phyloP scores from a whole-genome alignment of 768 basidiomycete genomes.

The Ramaria sp. region DNA sequence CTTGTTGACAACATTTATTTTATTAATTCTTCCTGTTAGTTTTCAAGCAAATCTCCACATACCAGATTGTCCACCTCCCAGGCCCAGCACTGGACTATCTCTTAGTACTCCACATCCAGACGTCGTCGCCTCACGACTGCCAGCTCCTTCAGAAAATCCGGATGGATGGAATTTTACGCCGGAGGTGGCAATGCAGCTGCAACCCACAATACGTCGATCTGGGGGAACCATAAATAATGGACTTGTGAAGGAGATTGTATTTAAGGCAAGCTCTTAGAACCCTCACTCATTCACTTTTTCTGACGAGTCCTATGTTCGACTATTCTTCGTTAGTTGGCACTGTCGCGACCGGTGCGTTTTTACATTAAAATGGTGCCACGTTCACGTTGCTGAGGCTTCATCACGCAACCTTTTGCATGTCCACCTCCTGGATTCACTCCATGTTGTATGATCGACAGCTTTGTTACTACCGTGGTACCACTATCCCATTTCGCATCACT shows the following conservation, averaged over 20 bases:
- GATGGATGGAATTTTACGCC: background rate
- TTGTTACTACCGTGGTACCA: too few relatives aligned
- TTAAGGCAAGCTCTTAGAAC: background rate
- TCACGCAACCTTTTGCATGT: too few relatives aligned
- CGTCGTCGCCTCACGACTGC: background rate
- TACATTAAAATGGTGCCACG: background rate
- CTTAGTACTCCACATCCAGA: too few relatives aligned
- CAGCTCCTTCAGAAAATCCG: background rate
- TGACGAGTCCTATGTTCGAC: background rate
- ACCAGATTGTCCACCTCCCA: too few relatives aligned
- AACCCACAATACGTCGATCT: background rate
- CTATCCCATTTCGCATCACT: too few relatives aligned
- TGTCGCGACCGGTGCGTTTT: background rate
- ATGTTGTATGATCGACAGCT: too few relatives aligned
- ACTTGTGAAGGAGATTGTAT: background rate
- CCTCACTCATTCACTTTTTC: background rate
- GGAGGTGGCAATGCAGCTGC: background rate
- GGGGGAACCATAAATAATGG: background rate
- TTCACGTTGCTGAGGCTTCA: too few relatives aligned
- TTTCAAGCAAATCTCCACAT: too few relatives aligned
- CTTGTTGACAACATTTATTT: too few relatives aligned
- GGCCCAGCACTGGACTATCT: too few relatives aligned
- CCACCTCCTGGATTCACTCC: too few relatives aligned
- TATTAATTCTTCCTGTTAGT: too few relatives aligned
- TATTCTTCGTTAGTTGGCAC: background rate